These are phyloP conservation scores for Intubia oerlemansii DNA, from an alignment of 2,329 filamentous ascomycete genomes.

Conservation along the genomic window DNA sequence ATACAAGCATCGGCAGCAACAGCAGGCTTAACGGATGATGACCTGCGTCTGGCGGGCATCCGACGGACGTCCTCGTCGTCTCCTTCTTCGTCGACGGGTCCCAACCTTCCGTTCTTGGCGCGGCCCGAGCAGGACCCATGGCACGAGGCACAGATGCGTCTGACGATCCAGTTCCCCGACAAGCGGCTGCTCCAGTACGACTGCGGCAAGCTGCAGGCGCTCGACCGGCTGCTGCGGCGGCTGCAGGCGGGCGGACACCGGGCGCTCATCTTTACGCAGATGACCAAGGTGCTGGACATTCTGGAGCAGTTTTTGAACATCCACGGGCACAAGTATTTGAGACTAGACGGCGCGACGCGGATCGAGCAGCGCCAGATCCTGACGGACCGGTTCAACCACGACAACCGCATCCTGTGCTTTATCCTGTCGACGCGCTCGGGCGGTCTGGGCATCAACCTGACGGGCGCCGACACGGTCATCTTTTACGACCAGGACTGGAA, in stretches of 20 bases:
- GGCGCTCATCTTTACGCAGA: constrained; percentile 95
- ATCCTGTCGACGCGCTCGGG: constrained; percentile 90
- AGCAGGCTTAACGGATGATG: constrained; percentile 23
- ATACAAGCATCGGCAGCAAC: neutral
- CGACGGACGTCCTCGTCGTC: no score
- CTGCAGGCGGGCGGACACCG: constrained; percentile 81
- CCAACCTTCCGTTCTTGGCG: constrained; percentile 33
- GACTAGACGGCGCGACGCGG: constrained; percentile 88
- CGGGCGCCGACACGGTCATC: constrained; percentile 90
- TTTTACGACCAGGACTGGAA: constrained; percentile 99
- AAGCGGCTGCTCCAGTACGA: constrained; percentile 93
- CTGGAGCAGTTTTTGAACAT: constrained; percentile 96
- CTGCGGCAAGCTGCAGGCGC: constrained; percentile 82
- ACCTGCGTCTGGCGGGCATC: constrained; percentile 34
- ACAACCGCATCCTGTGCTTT: constrained; percentile 79
- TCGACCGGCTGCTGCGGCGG: constrained; percentile 68
- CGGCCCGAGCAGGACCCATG: constrained; percentile 53
- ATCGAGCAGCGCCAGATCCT: constrained; percentile 89
- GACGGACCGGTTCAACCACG: constrained; percentile 91
- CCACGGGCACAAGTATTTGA: constrained; percentile 88
- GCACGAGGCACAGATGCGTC: constrained; percentile 78
- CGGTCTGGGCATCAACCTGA: constrained; percentile 88
- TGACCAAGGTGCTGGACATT: constrained; percentile 97
- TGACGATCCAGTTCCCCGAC: constrained; percentile 92
- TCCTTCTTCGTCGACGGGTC: constrained; percentile 33